Base-by-base conservation (phyloP, 345 rosid species). In the Dovyalis caffra region DNA sequence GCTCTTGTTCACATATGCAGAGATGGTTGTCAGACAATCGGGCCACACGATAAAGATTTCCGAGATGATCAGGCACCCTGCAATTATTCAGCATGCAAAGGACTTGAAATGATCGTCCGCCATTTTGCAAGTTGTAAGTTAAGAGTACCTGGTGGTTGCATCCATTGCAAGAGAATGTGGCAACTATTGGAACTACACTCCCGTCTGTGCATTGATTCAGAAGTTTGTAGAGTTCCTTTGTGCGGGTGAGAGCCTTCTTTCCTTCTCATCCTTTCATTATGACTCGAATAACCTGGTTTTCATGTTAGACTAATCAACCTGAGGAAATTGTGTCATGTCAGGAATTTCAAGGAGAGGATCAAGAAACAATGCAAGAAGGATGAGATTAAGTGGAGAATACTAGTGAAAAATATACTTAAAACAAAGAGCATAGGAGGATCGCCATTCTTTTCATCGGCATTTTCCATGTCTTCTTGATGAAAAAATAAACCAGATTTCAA, bases 161-260 rank as follows among this genome's bases (percentile, higher is more conserved):
- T 77, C 37, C 95, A 89, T 49, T 95, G 99, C 88, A 95, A 87
- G 85, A 85, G 97, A 80, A 92, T 92, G 99, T 95, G 99, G 99
- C 97, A 92, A 82, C 87, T 92, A 0, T 70, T 92, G 73, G 94
- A 92, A 62, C 84, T 95, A 20, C 99, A 95, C 76, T 86, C 97
- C 29, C 92, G 97, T 25, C 86, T 95, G 28, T 92, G 99, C 4
- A 79, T 85, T 0, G 88, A 89, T 84, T 87, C 93, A 11, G 79
- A 77, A 20, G 72, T 23, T 1, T 95, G 97, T 75, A 78, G 88
- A 64, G 99, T 95, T 83, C 99, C 99, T 23, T 71, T 95, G n/a
- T 95, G 99, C 90, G 80, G 88, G 97, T 91, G 60, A 34, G 64
- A 34, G 64, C 65, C 9, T 34, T 6, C 66, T 11, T 4, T 43